These are phyloP conservation scores for Russula emetica DNA, from an alignment of 768 basidiomycete species.

Conservation along the genomic window DNA sequence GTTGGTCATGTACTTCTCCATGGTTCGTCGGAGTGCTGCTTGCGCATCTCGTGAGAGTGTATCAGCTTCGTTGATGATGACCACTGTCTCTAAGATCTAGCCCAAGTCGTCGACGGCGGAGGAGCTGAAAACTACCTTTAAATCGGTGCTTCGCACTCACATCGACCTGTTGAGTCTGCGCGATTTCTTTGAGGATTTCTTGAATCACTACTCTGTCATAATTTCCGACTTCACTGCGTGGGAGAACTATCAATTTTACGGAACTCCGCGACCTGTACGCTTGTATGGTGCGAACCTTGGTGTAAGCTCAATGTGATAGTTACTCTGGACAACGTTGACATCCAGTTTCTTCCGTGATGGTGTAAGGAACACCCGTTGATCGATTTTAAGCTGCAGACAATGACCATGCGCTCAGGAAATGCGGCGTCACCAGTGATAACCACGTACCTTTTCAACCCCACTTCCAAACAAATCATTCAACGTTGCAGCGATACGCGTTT, in stretches of 20 bases:
- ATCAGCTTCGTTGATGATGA: slow-evolving; percentile 97
- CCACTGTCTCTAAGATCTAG: slow-evolving; percentile 50
- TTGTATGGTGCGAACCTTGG: slow-evolving; percentile 61
- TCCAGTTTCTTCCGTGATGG: slow-evolving; percentile 93
- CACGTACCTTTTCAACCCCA: slow-evolving; percentile 83
- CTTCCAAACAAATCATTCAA: slow-evolving; percentile 84
- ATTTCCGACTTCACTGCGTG: slow-evolving; percentile 83
- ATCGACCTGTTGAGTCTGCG: slow-evolving; percentile 98
- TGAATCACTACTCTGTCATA: slow-evolving; percentile 95
- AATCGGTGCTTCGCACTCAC: slow-evolving; percentile 92
- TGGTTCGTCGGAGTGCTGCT: slow-evolving; percentile 92
- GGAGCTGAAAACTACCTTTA: slow-evolving; percentile 61
- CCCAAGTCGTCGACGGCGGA: neutral
- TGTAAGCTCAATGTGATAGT: slow-evolving; percentile 96
- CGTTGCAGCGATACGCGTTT: slow-evolving; percentile 91
- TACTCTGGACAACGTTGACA: slow-evolving; percentile 95
- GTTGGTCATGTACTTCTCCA: slow-evolving; percentile 99
- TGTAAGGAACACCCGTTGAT: slow-evolving; percentile 92
- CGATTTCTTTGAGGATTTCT: slow-evolving; percentile 96
- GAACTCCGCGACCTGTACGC: neutral
- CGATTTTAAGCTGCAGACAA: slow-evolving; percentile 81
- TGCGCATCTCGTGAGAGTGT: slow-evolving; percentile 93
- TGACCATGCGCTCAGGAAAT: slow-evolving; percentile 1
- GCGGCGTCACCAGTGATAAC: neutral
- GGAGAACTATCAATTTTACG: neutral